A percentile compares a stretch with the other conserved stretches of the same genome.
phyloP scores from a whole-genome alignment of 2,329 filamentous ascomycete genomes.

The Paecilomyces fulvus region DNA sequence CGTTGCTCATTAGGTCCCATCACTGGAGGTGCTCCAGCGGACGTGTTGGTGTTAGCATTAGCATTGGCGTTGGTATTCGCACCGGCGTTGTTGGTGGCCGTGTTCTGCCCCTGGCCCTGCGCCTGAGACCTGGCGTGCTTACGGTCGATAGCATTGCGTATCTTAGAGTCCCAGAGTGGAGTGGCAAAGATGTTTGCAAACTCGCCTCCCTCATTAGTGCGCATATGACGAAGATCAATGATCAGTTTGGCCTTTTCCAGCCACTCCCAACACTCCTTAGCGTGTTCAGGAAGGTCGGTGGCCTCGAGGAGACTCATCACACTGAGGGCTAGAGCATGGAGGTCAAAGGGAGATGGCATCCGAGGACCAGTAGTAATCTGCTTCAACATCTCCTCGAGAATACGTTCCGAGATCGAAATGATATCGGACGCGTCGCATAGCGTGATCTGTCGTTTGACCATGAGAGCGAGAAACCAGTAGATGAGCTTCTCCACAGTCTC shows the following conservation, averaged over 20 bases:
- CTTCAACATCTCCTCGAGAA: conserved; percentile 33
- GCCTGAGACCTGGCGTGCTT: conserved; percentile 27
- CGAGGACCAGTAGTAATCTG: conserved; percentile 20
- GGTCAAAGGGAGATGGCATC: conserved; percentile 30
- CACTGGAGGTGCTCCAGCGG: conserved; percentile 20
- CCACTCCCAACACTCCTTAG: conserved; percentile 30
- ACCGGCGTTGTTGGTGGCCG: neutral
- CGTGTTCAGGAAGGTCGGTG: conserved; percentile 30
- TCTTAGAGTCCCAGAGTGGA: conserved; percentile 32
- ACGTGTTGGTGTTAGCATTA: conserved; percentile 1
- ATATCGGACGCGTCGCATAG: conserved; percentile 35
- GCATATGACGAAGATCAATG: conserved; percentile 37
- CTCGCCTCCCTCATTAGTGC: conserved; percentile 18
- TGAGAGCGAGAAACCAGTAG: conserved; percentile 34
- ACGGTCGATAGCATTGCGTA: conserved; percentile 32
- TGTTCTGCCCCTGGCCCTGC: conserved; percentile 9
- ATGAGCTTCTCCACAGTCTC: conserved; percentile 33
- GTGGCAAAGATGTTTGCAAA: conserved; percentile 33
- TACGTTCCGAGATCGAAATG: conserved; percentile 30
- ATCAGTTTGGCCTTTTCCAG: conserved; percentile 46
- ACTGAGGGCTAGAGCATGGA: conserved; percentile 33
- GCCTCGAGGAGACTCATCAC: conserved; percentile 36
- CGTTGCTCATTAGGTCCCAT: conserved; percentile 36
- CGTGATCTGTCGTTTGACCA: conserved; percentile 36
- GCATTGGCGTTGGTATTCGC: neutral